Evolutionary conservation across 1,284 basidiomycete genomes (phyloP).

Genomic region (Apiotrichum domesticum): DNA sequence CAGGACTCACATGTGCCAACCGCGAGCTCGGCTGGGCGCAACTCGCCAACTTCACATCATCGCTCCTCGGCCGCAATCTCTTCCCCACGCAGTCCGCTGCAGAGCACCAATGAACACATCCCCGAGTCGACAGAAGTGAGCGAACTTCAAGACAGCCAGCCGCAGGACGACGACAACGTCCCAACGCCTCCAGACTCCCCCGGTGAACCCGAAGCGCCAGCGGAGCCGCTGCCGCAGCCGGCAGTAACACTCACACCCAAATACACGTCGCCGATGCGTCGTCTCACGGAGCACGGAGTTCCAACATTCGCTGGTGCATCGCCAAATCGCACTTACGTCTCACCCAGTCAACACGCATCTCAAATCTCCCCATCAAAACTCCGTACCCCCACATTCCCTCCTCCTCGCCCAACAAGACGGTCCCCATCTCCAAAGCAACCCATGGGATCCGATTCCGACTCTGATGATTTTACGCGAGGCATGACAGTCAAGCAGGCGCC

Average conservation of each 20-base stretch:
- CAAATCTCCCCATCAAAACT: constrained; percentile 1
- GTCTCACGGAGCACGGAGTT: neutral
- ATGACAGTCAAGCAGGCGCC: neutral
- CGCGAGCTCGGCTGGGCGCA: too few species aligned
- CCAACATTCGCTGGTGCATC: neutral
- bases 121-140: neutral
- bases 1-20: too few species aligned
- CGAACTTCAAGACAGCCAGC: neutral
- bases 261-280: neutral
- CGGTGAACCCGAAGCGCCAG: too few species aligned
- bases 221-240: neutral
- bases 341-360: too few species aligned
- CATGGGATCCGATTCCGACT: neutral
- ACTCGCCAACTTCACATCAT: too few species aligned
- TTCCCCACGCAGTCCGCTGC: too few species aligned
- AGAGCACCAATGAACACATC: neutral
- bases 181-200: constrained; percentile 1
- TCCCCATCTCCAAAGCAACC: too few species aligned
- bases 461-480: neutral
- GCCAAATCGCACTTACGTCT: too few species aligned
- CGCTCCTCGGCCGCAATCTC: too few species aligned
- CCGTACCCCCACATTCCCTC: too few species aligned
- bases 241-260: neutral
- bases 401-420: too few species aligned
- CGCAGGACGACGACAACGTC: neutral